Conservation (phyloP, 306 rosid species). For the Fagus crenata region DNA sequence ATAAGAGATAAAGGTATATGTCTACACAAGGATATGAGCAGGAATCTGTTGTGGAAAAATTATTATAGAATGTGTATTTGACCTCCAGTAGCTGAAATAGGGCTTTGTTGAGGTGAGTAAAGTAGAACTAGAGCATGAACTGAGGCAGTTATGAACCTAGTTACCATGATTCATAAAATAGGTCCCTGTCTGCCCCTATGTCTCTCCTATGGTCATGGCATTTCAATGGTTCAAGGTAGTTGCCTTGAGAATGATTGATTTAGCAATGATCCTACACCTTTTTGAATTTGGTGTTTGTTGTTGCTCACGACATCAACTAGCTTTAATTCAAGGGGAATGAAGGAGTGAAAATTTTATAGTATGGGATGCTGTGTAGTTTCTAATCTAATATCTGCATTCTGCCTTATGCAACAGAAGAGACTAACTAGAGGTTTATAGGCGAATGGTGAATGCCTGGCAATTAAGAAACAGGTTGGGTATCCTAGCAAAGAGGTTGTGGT, state of each 20-base stretch:
- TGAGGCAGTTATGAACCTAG: background rate
- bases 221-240: background rate
- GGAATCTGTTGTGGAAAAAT: background rate
- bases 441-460: background rate
- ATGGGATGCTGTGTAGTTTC: background rate
- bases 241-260: background rate
- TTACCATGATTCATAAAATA: background rate
- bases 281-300: background rate
- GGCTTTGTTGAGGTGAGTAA: background rate
- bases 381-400: background rate
- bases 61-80: background rate
- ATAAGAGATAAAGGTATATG: background rate
- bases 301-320: background rate
- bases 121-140: background rate
- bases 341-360: background rate
- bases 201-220: background rate
- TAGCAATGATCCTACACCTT: background rate
- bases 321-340: background rate
- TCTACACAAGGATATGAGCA: background rate
- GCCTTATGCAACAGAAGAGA: background rate
- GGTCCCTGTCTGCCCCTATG: background rate
- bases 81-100: background rate
- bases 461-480: no score
- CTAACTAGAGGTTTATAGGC: background rate
- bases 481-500: no score